Conservation (phyloP, 2,329 filamentous ascomycete species). For the Drechslerella coelobrocha region DNA sequence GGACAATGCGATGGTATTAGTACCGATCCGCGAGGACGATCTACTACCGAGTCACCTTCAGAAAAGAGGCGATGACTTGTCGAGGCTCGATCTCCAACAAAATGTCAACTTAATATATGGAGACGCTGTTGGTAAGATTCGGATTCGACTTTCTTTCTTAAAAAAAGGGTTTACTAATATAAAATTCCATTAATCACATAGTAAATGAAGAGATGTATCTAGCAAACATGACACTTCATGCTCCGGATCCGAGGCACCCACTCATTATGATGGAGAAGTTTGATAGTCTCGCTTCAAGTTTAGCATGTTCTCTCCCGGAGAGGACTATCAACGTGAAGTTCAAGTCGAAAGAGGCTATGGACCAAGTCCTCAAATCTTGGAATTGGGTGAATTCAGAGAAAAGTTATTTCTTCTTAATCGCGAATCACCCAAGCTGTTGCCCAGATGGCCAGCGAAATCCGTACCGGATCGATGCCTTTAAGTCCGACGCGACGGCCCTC, state of each 20-base stretch:
- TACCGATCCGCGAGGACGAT: slow-evolving; percentile 34
- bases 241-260: slow-evolving; percentile 54
- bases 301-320: slow-evolving; percentile 53
- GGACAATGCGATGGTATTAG: slow-evolving; percentile 27
- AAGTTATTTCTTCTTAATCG: slow-evolving; percentile 55
- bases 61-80: slow-evolving; percentile 48
- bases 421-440: slow-evolving; percentile 56
- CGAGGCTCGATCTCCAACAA: slow-evolving; percentile 51
- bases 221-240: slow-evolving; percentile 57
- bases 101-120: slow-evolving; percentile 55
- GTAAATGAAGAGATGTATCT: slow-evolving; percentile 53
- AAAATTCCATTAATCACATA: slow-evolving; percentile 16
- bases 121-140: slow-evolving; percentile 53
- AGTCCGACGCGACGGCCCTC: slow-evolving; percentile 6
- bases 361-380: slow-evolving; percentile 55
- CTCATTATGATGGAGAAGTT: slow-evolving; percentile 57
- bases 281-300: slow-evolving; percentile 54
- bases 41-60: slow-evolving; percentile 17
- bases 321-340: slow-evolving; percentile 56
- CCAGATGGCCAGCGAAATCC: slow-evolving; percentile 55
- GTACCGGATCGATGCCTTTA: slow-evolving; percentile 50
- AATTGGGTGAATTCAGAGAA: slow-evolving; percentile 55
- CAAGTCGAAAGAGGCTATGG: slow-evolving; percentile 54
- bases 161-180: too few species aligned
- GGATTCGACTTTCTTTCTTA: too few species aligned